These are phyloP conservation scores for Cruciata laevipes DNA, from an alignment of 257 asterid genomes.

Conservation along the genomic window DNA sequence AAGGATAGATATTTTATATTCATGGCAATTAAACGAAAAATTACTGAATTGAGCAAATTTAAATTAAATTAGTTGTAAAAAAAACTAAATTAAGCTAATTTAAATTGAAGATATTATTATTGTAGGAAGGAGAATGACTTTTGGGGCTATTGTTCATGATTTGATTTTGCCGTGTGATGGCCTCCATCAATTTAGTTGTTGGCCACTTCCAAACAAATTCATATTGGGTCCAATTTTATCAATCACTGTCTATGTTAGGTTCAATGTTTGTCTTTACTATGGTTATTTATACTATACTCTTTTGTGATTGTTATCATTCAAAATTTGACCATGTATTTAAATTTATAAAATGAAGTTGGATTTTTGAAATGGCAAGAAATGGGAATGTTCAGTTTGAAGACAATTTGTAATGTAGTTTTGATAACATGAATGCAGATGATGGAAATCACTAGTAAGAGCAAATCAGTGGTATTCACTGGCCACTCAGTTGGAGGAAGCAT, in stretches of 20 bases:
- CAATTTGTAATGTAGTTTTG: neutral
- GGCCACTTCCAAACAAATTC: neutral
- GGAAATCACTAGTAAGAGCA: constrained; percentile 46
- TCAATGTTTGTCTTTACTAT: neutral
- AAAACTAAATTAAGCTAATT: neutral
- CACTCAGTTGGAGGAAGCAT: constrained; percentile 75
- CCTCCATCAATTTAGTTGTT: neutral
- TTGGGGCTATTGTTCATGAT: neutral
- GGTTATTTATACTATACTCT: too few species aligned
- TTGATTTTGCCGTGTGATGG: neutral
- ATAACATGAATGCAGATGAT: constrained; percentile 42
- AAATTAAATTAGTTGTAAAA: too few species aligned
- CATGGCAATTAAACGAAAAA: neutral
- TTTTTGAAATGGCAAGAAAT: too few species aligned
- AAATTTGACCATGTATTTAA: too few species aligned
- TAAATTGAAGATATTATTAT: neutral
- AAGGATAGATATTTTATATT: too few species aligned
- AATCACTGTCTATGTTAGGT: neutral
- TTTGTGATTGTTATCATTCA: neutral
- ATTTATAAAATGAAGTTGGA: too few species aligned
- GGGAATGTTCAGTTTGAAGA: neutral
- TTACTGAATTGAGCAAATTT: neutral
- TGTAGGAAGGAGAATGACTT: neutral
- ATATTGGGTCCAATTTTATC: neutral
- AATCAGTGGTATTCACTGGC: constrained; percentile 63